Percentiles rank a stretch among this genome's conserved stretches.
Conservation (phyloP, 1,284 basidiomycete genomes). For the Exobasidium cylindrosporum region DNA sequence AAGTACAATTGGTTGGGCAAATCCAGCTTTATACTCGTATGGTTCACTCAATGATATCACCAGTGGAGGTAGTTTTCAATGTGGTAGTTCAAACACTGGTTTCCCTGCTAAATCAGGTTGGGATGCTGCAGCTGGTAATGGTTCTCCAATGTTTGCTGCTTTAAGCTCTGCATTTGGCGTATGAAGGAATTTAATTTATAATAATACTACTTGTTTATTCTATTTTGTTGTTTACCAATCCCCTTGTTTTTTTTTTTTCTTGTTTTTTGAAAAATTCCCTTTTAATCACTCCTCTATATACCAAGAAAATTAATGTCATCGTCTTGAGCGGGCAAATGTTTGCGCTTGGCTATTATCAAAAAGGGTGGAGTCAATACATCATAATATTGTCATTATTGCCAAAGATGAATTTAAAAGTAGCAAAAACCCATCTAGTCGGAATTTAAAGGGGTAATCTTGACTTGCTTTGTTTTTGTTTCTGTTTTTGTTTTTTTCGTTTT, state of each 20-base stretch:
- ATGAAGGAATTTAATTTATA: neutral
- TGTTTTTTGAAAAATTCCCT: too few relatives aligned
- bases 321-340: too few relatives aligned
- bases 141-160: conserved; percentile 15
- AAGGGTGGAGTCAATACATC: too few relatives aligned
- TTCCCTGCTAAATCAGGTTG: conserved; percentile 20
- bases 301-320: too few relatives aligned
- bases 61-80: conserved; percentile 11
- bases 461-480: too few relatives aligned
- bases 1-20: conserved; percentile 16
- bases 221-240: neutral
- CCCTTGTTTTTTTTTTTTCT: neutral
- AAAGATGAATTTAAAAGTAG: too few relatives aligned
- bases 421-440: too few relatives aligned
- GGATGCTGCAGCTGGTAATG: conserved; percentile 15
- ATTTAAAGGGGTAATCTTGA: too few relatives aligned
- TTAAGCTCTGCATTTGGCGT: neutral
- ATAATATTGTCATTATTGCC: too few relatives aligned
- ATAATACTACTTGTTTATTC: neutral
- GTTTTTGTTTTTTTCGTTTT: too few relatives aligned
- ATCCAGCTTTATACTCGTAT: conserved; percentile 19
- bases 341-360: too few relatives aligned
- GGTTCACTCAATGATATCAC: conserved; percentile 33
- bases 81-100: conserved; percentile 12
- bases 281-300: neutral